These are phyloP conservation scores for Sarocladiaceae sp. DNA, from an alignment of 2,329 filamentous ascomycete genomes.

Conservation along the genomic window DNA sequence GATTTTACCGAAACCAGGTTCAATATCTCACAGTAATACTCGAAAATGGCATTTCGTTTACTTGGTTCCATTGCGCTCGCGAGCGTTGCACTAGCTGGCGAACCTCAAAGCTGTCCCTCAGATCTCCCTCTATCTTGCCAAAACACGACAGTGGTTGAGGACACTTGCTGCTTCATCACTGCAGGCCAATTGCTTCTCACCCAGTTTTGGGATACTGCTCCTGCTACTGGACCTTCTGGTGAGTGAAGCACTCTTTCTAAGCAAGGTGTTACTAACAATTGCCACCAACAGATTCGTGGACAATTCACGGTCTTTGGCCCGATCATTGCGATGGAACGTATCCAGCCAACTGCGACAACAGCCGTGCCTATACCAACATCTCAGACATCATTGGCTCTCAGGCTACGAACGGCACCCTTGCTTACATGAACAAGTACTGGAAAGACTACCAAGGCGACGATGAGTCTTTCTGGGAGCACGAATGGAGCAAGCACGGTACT, in stretches of 20 bases:
- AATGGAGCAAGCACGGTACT: slow-evolving; percentile 72
- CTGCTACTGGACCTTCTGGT: slow-evolving; percentile 55
- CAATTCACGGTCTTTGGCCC: slow-evolving; percentile 66
- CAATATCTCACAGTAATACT: not conserved
- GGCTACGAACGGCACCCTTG: slow-evolving; percentile 48
- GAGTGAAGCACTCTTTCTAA: not conserved
- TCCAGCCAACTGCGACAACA: slow-evolving; percentile 60
- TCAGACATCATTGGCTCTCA: slow-evolving; percentile 55
- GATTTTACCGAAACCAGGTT: not conserved
- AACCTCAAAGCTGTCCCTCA: slow-evolving; percentile 19
- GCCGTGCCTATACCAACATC: slow-evolving; percentile 62
- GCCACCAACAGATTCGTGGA: slow-evolving; percentile 68
- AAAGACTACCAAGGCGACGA: slow-evolving; percentile 62
- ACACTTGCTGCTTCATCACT: slow-evolving; percentile 71
- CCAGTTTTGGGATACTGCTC: slow-evolving; percentile 72
- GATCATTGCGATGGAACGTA: slow-evolving; percentile 68
- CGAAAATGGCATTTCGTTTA: not conserved
- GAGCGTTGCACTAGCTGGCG: slow-evolving; percentile 14
- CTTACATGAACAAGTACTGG: slow-evolving; percentile 69
- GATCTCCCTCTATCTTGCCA: slow-evolving; percentile 56
- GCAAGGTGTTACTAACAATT: not conserved
- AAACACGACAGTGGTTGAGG: slow-evolving; percentile 53
- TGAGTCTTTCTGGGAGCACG: slow-evolving; percentile 67
- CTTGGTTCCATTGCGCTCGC: slow-evolving; percentile 14
- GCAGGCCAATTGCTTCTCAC: slow-evolving; percentile 69